Evolutionary conservation across 768 basidiomycete species (phyloP), one percentile per base, ranked within the genome.

Genomic region (Chalciporus piperatus): DNA sequence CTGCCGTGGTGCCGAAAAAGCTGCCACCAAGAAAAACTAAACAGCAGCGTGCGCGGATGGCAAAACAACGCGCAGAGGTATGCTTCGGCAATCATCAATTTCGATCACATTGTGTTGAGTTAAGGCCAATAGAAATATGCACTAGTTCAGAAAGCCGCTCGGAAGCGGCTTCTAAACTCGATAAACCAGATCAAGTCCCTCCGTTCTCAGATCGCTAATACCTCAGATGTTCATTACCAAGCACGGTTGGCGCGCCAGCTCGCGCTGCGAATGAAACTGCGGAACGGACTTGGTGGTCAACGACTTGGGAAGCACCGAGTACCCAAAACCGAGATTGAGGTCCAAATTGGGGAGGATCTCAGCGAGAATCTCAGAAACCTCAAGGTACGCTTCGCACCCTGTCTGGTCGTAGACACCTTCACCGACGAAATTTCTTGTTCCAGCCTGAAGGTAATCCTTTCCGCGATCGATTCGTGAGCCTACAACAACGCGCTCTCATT

Each of bases 391-490:
- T n/a, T n/a, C n/a, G n/a, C n/a, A n/a, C n/a, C n/a, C n/a, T 70
- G 17, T 30, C 17, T 22, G 14, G 42, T 12, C 13, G 35, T 35
- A n/a, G 16, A 20, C 12, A 5, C 10, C 12, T 22, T 13, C n/a
- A 42, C 19, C 54, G 42, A 59, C 20, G 19, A n/a, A n/a, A 2
- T 32, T 17, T 4, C 27, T 45, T 16, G 30, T 19, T 45, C 28
- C 54, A 96, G 93, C 90, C 91, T 16, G 93, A 97, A 74, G 94
- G 94, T 22, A 97, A 96, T 65, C 72, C 94, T 30, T 96, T 96
- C 79, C 80, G 84, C 20, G 94, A 97, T 66, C 82, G 92, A 2
- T 93, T 92, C 73, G 69, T 86, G 27, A 92, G 88, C 64, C 72
- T 97, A 63, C 93, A 96, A 61, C 89, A 94, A 55, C 79, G 92